A percentile compares a stretch with the other conserved stretches of the same genome.
Conservation (phyloP, 257 asterid species). For the Agastache rugosa region DNA sequence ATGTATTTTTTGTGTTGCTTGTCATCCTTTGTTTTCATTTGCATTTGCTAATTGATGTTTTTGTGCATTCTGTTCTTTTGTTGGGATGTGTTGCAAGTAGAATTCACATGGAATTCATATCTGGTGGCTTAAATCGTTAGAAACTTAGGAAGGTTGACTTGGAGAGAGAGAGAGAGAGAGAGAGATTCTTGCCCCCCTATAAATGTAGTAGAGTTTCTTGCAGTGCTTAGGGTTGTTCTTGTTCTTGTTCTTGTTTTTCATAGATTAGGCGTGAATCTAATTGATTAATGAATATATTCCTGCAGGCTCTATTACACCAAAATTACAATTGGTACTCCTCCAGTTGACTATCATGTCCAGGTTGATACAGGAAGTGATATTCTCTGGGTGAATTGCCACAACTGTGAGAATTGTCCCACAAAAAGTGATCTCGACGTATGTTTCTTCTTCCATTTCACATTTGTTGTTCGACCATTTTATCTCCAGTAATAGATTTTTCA, state of each 20-base stretch:
- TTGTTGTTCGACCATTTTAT: neutral
- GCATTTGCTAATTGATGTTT: neutral
- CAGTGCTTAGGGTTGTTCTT: neutral
- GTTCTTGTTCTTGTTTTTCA: neutral
- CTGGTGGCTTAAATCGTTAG: neutral
- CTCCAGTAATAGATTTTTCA: neutral
- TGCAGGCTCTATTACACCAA: slow-evolving; percentile 69
- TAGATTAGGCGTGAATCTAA: neutral
- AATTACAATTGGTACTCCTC: slow-evolving; percentile 61
- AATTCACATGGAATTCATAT: neutral
- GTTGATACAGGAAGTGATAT: slow-evolving; percentile 80
- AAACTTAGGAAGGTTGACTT: neutral
- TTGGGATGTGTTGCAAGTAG: neutral
- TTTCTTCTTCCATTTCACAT: slow-evolving; percentile 12
- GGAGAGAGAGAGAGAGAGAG: neutral
- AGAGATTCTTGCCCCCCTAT: no score
- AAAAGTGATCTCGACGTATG: slow-evolving; percentile 61
- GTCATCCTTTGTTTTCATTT: neutral
- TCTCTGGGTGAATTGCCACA: slow-evolving; percentile 67
- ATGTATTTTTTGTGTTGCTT: neutral
- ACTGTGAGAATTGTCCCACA: slow-evolving; percentile 59
- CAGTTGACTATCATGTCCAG: slow-evolving; percentile 67
- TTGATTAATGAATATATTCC: slow-evolving; percentile 22
- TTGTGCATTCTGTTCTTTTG: neutral
- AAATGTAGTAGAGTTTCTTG: neutral